These are phyloP conservation scores for Aspergillus mulundensis DNA, from an alignment of 495 filamentous ascomycete genomes.

Conservation along the genomic window DNA sequence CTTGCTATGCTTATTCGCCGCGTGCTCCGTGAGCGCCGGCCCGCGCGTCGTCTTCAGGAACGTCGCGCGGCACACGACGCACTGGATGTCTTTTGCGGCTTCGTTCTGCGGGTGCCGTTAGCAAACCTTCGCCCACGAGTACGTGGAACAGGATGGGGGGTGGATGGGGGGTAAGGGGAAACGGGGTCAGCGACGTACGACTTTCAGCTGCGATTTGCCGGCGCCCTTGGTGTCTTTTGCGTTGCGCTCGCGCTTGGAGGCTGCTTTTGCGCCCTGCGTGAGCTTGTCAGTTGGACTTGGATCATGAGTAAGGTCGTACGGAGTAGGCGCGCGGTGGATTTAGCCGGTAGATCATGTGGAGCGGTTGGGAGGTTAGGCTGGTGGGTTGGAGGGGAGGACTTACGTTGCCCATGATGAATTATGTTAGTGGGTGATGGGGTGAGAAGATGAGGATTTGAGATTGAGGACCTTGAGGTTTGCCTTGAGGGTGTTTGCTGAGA, in stretches of 20 bases:
- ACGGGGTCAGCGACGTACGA: slow-evolving; percentile 12
- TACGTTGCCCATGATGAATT: slow-evolving; percentile 4
- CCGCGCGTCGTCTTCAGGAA: slow-evolving; percentile 17
- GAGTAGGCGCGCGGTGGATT: not conserved
- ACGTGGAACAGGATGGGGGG: not conserved
- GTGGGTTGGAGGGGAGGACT: not conserved
- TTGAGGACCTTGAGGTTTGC: not conserved
- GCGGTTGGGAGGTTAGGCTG: not conserved
- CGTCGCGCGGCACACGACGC: slow-evolving; percentile 13
- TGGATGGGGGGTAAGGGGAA: not conserved
- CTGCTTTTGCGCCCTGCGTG: slow-evolving; percentile 16
- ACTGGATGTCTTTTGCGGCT: slow-evolving; percentile 16
- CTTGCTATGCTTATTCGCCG: slow-evolving; percentile 18
- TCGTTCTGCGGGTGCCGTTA: slow-evolving; percentile 14
- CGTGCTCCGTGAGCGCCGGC: slow-evolving; percentile 16
- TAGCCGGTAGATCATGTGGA: not conserved
- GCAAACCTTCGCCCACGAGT: too few species aligned
- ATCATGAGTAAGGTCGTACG: too few species aligned
- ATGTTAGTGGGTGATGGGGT: not conserved
- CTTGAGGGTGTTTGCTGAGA: not conserved
- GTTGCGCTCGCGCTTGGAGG: slow-evolving; percentile 15
- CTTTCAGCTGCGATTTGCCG: slow-evolving; percentile 17
- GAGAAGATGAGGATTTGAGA: not conserved
- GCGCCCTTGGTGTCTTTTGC: slow-evolving; percentile 16
- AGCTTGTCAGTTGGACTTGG: not conserved